Base-by-base conservation (phyloP, 768 basidiomycete species). In the Boletus rubroflammeus region DNA sequence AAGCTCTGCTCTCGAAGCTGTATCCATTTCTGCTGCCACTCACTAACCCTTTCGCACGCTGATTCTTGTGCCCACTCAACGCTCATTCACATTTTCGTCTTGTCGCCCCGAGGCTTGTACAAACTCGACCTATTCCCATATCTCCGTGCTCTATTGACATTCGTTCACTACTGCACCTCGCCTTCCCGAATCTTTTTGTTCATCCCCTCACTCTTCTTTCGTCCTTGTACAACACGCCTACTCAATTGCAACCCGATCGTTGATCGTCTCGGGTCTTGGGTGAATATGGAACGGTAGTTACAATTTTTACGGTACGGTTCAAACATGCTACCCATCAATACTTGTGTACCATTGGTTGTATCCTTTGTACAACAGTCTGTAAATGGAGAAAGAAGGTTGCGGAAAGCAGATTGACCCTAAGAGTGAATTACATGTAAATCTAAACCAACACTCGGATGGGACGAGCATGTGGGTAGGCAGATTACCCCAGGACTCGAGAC, bases 311-410 rank as follows among this genome's bases (percentile, higher is more conserved):
- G 47, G 65, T 66, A 66, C 53, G 47, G 29, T 50, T 53, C 36
- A 45, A 41, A 50, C 47, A 53, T n/a, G 45, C 42, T 34, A 44
- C 25, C 25, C 47, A 48, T 43, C n/a, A 15, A 56, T 56, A 59
- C 21, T 45, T 66, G 62, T 66, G 36, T 38, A 67, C 60, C 50
- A 55, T 47, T 47, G 31, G 39, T 54, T 65, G 63, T 62, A 60
- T 47, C 31, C 43, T 46, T 51, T 66, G 63, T 67, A 65, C 44
- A 43, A 42, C 49, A 67, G 5, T 32, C 25, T 62, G 63, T 62
- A 58, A n/a, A 59, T 62, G 60, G 58, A 56, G 29, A 64, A 59
- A 34, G 32, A 46, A 47, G 45, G 5, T 25, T 51, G 35, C 17
- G 21, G 17, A 54, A 36, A 29, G 25, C 9, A 35, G 2, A 6